Base-by-base conservation (phyloP, 192 early-diverging fungal species). In the Mortierella claussenii region DNA sequence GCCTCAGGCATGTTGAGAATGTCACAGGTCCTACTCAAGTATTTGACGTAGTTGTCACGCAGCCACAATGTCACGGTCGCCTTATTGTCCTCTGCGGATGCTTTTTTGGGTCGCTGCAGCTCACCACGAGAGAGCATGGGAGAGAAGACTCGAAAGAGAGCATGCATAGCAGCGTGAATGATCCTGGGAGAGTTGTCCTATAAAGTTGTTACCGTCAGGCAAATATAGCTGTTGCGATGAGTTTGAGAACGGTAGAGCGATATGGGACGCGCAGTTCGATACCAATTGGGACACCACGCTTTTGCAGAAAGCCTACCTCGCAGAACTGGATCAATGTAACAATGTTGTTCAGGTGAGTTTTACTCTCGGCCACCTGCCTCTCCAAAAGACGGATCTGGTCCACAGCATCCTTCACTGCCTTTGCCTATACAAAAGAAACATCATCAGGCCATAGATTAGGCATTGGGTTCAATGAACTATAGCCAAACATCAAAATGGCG, bases 331-430 rank as follows among this genome's bases (percentile, higher is more conserved):
- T 61, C 36, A 97, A 79, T 18, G 82, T 79, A 5, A 90, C 89
- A 42, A 97, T 81, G 62, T 92, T 89, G 79, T 94, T 94, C 13
- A 95, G 79, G 44, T 90, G 82, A 27, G 90, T 81, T 75, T 89
- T 91, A 70, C 85, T 89, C 47, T 83, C 85, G 20, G 87, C 82
- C 32, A 92, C 82, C 28, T 78, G 83, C 20, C 84, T 81, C 70
- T 94, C 95, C 36, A 91, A 60, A 51, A 79, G 55, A 51, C 79
- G 84, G 26, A 91, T 83, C 50, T 82, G 73, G 9, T 76, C 73
- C 12, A 76, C 53, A 21, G 65, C 36, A 5, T 76, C 73, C 57
- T 76, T 76, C 44, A 66, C 33, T 13, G 23, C 48, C 42, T 76
- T 76, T 20, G 59, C 59, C 73, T 76, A 49, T 17, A 24, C 2